Evolutionary conservation across 164 flowering plant genomes (phyloP).

Genomic region (Protea cynaroides): DNA sequence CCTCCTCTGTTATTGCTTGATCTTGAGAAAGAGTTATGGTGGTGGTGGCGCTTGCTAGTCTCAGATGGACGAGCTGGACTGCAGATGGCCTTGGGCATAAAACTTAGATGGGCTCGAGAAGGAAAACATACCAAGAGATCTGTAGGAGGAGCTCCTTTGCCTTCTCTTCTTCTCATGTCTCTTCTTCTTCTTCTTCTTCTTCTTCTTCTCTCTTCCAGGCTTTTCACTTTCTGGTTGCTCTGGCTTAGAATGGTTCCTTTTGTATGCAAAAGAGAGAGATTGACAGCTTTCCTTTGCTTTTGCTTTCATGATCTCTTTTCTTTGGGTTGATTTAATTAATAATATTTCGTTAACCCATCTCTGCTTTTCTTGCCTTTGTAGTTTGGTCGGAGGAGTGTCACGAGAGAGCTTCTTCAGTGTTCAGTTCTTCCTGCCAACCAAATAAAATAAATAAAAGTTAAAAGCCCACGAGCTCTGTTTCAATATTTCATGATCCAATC

Average conservation of each 20-base stretch:
- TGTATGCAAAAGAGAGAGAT: conserved; percentile 23
- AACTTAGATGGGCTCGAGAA: conserved; percentile 52
- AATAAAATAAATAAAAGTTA: conserved; percentile 20
- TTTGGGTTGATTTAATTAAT: no score
- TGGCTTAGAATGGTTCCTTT: conserved; percentile 6
- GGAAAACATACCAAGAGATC: conserved; percentile 88
- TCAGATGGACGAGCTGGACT: conserved; percentile 65
- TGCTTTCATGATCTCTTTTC: not conserved
- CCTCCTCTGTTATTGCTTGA: conserved; percentile 18
- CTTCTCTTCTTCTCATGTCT: conserved; percentile 54
- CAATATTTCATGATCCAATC: conserved; percentile 47
- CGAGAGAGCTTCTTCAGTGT: conserved; percentile 3
- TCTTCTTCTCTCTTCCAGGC: not conserved
- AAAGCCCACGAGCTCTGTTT: conserved; percentile 49
- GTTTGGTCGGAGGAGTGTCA: no score
- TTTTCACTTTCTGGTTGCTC: not conserved
- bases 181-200: not conserved
- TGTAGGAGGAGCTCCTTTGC: conserved; percentile 42
- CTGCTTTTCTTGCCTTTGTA: not conserved
- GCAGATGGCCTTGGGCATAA: conserved; percentile 81
- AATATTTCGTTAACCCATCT: not conserved
- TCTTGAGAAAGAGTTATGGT: conserved; percentile 17
- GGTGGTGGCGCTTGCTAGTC: conserved; percentile 33
- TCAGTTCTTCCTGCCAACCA: conserved; percentile 6
- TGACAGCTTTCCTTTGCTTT: not conserved